phyloP scores from a whole-genome alignment of 225 moss, liverwort and hornwort genomes.

The Bryoerythrophyllum caledonicum region DNA sequence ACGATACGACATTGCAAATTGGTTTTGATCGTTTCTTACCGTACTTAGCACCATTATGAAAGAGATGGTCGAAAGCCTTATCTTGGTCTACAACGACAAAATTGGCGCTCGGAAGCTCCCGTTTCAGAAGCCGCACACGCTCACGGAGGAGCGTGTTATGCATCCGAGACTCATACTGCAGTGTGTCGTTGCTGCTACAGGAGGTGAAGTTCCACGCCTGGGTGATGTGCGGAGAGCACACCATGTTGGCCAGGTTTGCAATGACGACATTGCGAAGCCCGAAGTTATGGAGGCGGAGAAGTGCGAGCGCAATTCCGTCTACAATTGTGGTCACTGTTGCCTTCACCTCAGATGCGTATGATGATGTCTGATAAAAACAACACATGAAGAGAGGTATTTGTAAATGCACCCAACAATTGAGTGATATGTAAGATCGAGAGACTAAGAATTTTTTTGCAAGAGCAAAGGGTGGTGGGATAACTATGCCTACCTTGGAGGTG shows the following conservation, averaged over 20 bases:
- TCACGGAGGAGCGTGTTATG: conserved; percentile 35
- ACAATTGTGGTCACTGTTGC: conserved; percentile 36
- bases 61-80: conserved; percentile 40
- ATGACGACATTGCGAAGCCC: conserved; percentile 39
- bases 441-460: not conserved
- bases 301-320: conserved; percentile 35
- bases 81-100: conserved; percentile 45
- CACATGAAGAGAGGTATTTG: no score
- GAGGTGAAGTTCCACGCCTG: conserved; percentile 27
- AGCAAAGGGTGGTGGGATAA: not conserved
- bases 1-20: not conserved
- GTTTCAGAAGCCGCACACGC: conserved; percentile 36
- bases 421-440: no score
- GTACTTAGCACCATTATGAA: conserved; percentile 25
- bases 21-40: conserved; percentile 11
- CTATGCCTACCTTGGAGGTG: conserved; percentile 17
- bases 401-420: no score
- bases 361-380: conserved; percentile 19
- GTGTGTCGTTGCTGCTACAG: conserved; percentile 32
- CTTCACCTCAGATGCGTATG: conserved; percentile 12
- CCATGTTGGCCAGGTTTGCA: conserved; percentile 39
- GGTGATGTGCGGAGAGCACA: conserved; percentile 46
- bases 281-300: conserved; percentile 34
- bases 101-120: conserved; percentile 20
- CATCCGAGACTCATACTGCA: conserved; percentile 13